A percentile compares a stretch with the other conserved stretches of the same genome.
phyloP scores from a whole-genome alignment of 306 rosid species.

The Prunus mira region DNA sequence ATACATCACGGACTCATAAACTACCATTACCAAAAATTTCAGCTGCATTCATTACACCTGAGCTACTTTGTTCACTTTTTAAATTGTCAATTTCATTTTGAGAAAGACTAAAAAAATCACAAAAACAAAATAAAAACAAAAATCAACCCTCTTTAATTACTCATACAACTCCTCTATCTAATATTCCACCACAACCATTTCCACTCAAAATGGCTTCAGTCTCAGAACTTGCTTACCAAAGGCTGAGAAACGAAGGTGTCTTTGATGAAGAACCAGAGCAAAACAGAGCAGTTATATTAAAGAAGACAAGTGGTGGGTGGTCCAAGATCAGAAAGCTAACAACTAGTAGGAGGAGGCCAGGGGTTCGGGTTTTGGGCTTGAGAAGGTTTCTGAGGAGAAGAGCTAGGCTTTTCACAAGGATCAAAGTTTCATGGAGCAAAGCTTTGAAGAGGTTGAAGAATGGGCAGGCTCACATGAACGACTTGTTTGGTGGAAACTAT shows the following conservation, averaged over 20 bases:
- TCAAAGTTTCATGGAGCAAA: constrained; percentile 32
- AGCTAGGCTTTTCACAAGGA: constrained; percentile 13
- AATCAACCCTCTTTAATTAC: too few species aligned
- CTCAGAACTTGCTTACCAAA: constrained; percentile 24
- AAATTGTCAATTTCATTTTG: not conserved
- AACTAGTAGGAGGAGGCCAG: constrained; percentile 38
- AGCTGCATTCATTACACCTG: not conserved
- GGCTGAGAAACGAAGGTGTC: constrained; percentile 30
- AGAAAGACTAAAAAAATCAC: not conserved
- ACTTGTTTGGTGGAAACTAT: constrained; percentile 44
- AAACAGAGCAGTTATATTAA: constrained; percentile 20
- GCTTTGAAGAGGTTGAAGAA: constrained; percentile 36
- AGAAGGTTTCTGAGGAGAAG: constrained; percentile 33
- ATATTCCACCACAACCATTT: not conserved
- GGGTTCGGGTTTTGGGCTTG: constrained; percentile 25
- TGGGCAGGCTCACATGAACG: constrained; percentile 47
- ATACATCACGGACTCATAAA: not conserved
- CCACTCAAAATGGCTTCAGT: constrained; percentile 17
- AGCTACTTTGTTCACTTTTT: not conserved
- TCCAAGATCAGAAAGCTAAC: constrained; percentile 32
- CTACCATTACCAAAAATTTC: not conserved
- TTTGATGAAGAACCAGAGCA: constrained; percentile 11
- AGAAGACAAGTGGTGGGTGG: constrained; percentile 35
- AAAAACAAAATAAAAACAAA: not conserved
- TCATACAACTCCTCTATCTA: too few species aligned